phyloP scores from a whole-genome alignment of 306 rosid genomes.

The Rubus parviflorus region DNA sequence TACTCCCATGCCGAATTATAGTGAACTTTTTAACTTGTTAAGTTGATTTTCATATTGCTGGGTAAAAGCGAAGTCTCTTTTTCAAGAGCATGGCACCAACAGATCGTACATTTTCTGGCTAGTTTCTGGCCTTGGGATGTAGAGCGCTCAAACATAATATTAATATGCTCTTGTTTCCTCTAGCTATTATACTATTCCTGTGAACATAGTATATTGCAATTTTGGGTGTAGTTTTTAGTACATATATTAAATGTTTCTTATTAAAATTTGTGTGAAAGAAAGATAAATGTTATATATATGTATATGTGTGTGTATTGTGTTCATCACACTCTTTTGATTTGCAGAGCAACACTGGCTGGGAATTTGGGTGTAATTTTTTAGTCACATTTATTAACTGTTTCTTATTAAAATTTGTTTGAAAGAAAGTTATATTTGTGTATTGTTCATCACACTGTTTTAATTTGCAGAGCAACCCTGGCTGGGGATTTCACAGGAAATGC shows the following conservation, averaged over 20 bases:
- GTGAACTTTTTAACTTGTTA: background rate
- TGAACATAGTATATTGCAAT: no score
- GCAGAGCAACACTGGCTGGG: background rate
- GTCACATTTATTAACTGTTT: background rate
- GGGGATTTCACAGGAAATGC: conserved; percentile 90
- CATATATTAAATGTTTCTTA: no score
- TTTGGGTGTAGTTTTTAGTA: no score
- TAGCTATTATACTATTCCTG: no score
- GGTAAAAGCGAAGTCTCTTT: background rate
- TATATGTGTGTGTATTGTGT: no score
- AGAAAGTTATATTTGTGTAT: background rate
- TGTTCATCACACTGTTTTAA: background rate
- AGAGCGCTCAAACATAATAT: no score
- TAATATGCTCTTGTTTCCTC: no score
- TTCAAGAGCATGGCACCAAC: background rate
- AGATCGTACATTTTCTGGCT: background rate
- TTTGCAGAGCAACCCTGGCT: conserved; percentile 90
- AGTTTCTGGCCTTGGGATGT: background rate
- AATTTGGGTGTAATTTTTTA: background rate
- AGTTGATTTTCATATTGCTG: background rate
- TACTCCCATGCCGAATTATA: background rate
- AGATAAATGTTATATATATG: no score
- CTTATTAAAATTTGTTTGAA: background rate
- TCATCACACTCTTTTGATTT: no score
- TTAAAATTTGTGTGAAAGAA: no score